Conservation (phyloP, 2,329 filamentous ascomycete species). For the Claviceps purpurea region DNA sequence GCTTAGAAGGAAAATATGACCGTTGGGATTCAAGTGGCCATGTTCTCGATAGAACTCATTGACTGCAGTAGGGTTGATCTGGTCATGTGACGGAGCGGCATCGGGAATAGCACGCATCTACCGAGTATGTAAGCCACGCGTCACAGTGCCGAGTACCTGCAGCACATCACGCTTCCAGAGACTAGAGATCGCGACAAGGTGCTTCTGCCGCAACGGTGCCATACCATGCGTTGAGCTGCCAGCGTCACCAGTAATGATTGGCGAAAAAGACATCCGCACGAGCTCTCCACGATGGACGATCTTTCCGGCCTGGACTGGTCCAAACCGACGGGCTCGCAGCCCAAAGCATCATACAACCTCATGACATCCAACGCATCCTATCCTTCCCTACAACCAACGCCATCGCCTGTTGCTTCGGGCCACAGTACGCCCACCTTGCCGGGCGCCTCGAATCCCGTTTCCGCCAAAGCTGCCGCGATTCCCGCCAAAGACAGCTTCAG, state of each 20-base stretch:
- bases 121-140: background rate
- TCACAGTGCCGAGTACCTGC: background rate
- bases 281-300: slow-evolving; percentile 40
- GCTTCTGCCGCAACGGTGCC: background rate
- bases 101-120: background rate
- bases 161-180: background rate
- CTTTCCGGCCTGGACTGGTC: slow-evolving; percentile 48
- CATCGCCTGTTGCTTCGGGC: slow-evolving; percentile 41
- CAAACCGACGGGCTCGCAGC: slow-evolving; percentile 22
- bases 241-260: slow-evolving; percentile 5
- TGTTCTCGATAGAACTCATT: too few relatives aligned
- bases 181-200: background rate
- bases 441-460: slow-evolving; percentile 24
- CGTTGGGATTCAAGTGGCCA: too few relatives aligned
- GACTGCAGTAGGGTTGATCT: too few relatives aligned
- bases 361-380: slow-evolving; percentile 30
- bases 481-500: slow-evolving; percentile 62
- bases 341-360: slow-evolving; percentile 18
- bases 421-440: slow-evolving; percentile 42
- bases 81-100: background rate
- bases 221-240: slow-evolving; percentile 3
- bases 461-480: slow-evolving; percentile 34
- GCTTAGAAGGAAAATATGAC: too few relatives aligned
- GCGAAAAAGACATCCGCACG: background rate
- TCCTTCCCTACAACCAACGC: slow-evolving; percentile 39